Base-by-base conservation (phyloP, 2,329 filamentous ascomycete species). In the Cytospora paraplurivora region DNA sequence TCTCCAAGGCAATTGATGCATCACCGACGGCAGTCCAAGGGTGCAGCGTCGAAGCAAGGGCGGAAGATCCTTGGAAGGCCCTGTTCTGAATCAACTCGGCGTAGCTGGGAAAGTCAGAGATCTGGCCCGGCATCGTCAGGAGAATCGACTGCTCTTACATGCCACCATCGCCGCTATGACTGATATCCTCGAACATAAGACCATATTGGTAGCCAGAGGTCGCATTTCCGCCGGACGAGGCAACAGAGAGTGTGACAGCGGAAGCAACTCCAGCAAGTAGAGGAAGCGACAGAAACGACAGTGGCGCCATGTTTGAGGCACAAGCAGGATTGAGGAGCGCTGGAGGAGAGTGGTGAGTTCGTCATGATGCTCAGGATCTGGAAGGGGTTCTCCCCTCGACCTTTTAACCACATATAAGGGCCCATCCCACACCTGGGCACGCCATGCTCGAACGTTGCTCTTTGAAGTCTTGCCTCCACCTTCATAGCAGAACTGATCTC, bases 31-130 rank as follows among this genome's bases (percentile, higher is more conserved):
- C 67, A 17, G 72, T 73, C 80, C 81, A 85, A 17, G 74, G 78
- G n/a, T 75, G 73, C 2, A 85, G 74, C 4, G 76, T 77, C 47
- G 76, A 73, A 4, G 78, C 78, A 65, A 73, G 80, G 17, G 70
- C 68, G 21, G 76, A 73, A 64, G 76, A 80, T 60, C 76, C 77
- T 73, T 92, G 89, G 70, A 92, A 91, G 12, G 88, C 89, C 56
- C 88, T 82, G 74, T 92, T 92, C 58, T 82, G 83, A 62, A 92
- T 83, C 62, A 92, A 74, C 71, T 92, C 88, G 56, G 86, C 88
- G 71, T 92, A 91, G 66, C 62, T 64, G 19, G 13, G 17, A 21
- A 41, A 32, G 32, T 51, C 27, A 56, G 51, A 41, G 32, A 21
- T 11, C 8, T 8, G 8, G 34, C 17, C n/a, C 10, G 12, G 21